These are phyloP conservation scores for Hypoxylon sp. DNA, from an alignment of 2,329 filamentous ascomycete species.

Conservation along the genomic window DNA sequence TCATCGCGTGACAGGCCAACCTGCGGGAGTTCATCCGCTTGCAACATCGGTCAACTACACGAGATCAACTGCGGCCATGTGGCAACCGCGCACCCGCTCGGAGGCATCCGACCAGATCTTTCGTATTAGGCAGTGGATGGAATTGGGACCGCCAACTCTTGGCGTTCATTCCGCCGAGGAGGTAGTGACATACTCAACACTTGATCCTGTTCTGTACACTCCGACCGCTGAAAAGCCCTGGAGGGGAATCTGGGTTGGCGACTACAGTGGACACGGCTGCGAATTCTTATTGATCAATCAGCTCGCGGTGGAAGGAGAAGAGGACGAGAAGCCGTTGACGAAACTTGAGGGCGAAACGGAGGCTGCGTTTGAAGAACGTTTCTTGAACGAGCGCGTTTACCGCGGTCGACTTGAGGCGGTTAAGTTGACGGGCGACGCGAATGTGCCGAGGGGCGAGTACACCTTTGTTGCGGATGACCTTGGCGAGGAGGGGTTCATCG, in stretches of 20 bases:
- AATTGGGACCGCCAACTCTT: conserved; percentile 63
- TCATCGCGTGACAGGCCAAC: conserved; percentile 61
- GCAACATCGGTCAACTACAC: conserved; percentile 37
- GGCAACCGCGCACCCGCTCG: conserved; percentile 56
- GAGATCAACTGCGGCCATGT: conserved; percentile 44
- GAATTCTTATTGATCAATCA: conserved; percentile 90
- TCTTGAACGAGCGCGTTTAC: conserved; percentile 63
- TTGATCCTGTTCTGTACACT: conserved; percentile 80
- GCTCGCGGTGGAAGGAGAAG: conserved; percentile 66
- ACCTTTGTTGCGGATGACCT: conserved; percentile 86
- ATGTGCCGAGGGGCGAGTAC: conserved; percentile 87
- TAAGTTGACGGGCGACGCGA: conserved; percentile 91
- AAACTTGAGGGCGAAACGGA: conserved; percentile 58
- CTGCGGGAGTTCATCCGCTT: conserved; percentile 41
- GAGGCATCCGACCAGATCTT: conserved; percentile 79
- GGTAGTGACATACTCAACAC: conserved; percentile 74
- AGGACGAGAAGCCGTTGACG: conserved; percentile 56
- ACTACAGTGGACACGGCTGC: conserved; percentile 88
- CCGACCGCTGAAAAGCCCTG: conserved; percentile 84
- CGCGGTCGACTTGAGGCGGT: conserved; percentile 81
- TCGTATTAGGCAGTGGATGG: conserved; percentile 80
- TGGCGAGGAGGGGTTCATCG: conserved; percentile 71
- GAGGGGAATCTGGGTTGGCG: conserved; percentile 91
- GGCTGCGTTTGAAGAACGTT: conserved; percentile 59
- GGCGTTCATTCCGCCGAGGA: conserved; percentile 66